These are phyloP conservation scores for Paramyrothecium roridum DNA, from an alignment of 2,329 filamentous ascomycete genomes.

Conservation along the genomic window DNA sequence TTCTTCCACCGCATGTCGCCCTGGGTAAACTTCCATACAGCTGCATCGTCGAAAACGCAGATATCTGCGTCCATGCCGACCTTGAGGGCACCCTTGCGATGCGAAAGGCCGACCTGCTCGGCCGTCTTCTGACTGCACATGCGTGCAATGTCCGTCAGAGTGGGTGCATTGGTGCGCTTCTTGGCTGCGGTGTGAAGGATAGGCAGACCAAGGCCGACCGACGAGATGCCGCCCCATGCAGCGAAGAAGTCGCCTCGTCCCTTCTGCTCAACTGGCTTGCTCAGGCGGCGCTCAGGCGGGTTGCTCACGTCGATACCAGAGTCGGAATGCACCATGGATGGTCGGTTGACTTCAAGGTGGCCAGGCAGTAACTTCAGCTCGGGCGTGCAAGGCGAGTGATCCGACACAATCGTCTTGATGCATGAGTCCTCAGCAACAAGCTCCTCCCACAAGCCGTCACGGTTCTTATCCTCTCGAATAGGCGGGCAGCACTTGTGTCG, in stretches of 20 bases:
- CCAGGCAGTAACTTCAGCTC: constrained; percentile 84
- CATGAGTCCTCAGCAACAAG: constrained; percentile 69
- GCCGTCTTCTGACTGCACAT: constrained; percentile 88
- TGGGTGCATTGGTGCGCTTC: constrained; percentile 51
- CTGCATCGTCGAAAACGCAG: constrained; percentile 86
- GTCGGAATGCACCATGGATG: constrained; percentile 45
- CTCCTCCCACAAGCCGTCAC: constrained; percentile 84
- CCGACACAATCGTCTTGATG: constrained; percentile 87
- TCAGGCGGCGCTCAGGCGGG: constrained; percentile 17
- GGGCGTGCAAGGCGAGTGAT: constrained; percentile 95
- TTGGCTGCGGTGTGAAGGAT: constrained; percentile 81
- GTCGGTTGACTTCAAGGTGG: constrained; percentile 43
- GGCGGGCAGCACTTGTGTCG: constrained; percentile 94
- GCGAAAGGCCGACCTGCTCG: constrained; percentile 77
- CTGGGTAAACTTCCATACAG: constrained; percentile 68
- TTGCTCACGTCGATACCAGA: constrained; percentile 49
- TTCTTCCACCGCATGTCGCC: constrained; percentile 93
- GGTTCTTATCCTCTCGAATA: constrained; percentile 77
- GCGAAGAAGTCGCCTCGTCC: constrained; percentile 82
- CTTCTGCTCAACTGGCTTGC: constrained; percentile 29
- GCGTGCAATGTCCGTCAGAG: constrained; percentile 75
- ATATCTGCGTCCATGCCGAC: constrained; percentile 87
- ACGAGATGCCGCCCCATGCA: constrained; percentile 95
- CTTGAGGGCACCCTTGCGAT: constrained; percentile 71
- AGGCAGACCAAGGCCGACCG: constrained; percentile 85